Base-by-base conservation (phyloP, 2,329 filamentous ascomycete species). In the Calonectria pseudoturangicola region DNA sequence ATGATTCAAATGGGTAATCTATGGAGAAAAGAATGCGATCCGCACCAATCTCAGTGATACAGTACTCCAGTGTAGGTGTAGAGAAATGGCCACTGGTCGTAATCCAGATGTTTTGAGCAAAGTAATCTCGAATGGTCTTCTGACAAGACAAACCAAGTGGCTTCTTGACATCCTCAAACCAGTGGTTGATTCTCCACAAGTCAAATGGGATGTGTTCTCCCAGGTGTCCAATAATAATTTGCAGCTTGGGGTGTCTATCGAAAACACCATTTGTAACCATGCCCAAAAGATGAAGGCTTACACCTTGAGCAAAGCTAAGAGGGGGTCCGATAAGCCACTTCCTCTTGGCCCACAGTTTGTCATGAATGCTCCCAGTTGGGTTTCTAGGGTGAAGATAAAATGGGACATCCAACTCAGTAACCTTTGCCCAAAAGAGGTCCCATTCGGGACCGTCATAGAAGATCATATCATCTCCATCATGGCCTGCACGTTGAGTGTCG, bases 381-480 rank as follows among this genome's bases (percentile, higher is more conserved):
- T 88, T 88, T 60, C 88, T 85, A 0, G 91, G 92, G 80, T 93
- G 92, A 1, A 93, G 85, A 77, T 93, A 93, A 62, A 93, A 86
- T 0, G 91, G 91, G 0, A 92, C 91, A 70, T 92, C 89, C 0
- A 93, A 87, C 51, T 92, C 89, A 1, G 85, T 86, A 10, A 88
- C 86, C 0, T 87, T 88, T 15, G 85, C 79, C 91, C 91, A 93
- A 85, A 93, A 93, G 27, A 87, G 81, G 75, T 92, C 90, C 86
- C 88, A 93, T 72, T 89, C 87, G 0, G 88, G 85, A 10, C 87
- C 84, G 78, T 93, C 92, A 82, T 93, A 93, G 83, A 92, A 93
- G 79, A 93, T 84, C 85, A 91, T 89, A 28, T 88, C 87, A 69
- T 92, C 89, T 45, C 90, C 91, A 70, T 92, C 89, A 0, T 83